Evolutionary conservation across 2,329 filamentous ascomycete genomes (phyloP).

Genomic region (Allantophomopsis cytisporea): DNA sequence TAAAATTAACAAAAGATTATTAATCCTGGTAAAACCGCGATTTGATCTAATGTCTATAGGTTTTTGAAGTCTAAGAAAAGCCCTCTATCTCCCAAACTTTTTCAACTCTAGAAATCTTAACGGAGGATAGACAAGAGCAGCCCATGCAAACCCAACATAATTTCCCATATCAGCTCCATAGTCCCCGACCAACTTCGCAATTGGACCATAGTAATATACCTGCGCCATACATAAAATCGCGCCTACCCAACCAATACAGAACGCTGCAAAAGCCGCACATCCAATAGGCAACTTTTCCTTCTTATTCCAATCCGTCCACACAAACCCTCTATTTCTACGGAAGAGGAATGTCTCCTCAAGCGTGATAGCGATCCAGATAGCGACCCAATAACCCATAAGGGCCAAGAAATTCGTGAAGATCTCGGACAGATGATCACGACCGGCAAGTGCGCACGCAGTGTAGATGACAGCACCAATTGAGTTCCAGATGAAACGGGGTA

Average conservation of each 20-base stretch:
- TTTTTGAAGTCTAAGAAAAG: too few relatives aligned
- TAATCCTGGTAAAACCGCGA: too few relatives aligned
- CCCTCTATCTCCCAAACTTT: slow-evolving; percentile 14
- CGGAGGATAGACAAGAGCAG: slow-evolving; percentile 37
- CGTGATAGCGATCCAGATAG: slow-evolving; percentile 47
- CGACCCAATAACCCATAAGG: slow-evolving; percentile 57
- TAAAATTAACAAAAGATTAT: too few relatives aligned
- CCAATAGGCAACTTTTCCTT: slow-evolving; percentile 43
- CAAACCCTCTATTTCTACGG: slow-evolving; percentile 32
- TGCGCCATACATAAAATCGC: slow-evolving; percentile 54
- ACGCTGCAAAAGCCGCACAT: slow-evolving; percentile 42
- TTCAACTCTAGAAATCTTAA: slow-evolving; percentile 19
- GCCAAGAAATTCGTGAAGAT: slow-evolving; percentile 58
- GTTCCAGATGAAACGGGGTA: slow-evolving; percentile 51
- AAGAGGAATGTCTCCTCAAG: slow-evolving; percentile 49
- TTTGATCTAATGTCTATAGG: too few relatives aligned
- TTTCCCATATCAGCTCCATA: slow-evolving; percentile 17
- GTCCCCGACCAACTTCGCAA: slow-evolving; percentile 40
- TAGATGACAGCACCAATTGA: slow-evolving; percentile 44
- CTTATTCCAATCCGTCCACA: slow-evolving; percentile 47
- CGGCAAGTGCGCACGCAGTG: slow-evolving; percentile 47
- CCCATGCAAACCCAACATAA: slow-evolving; percentile 42
- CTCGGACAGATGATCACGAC: slow-evolving; percentile 40
- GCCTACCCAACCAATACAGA: slow-evolving; percentile 50
- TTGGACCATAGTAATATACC: slow-evolving; percentile 45